A percentile compares a stretch with the other conserved stretches of the same genome.
These are phyloP conservation scores for Cytospora piceicola DNA, from an alignment of 2,329 filamentous ascomycete species.

Conservation along the genomic window DNA sequence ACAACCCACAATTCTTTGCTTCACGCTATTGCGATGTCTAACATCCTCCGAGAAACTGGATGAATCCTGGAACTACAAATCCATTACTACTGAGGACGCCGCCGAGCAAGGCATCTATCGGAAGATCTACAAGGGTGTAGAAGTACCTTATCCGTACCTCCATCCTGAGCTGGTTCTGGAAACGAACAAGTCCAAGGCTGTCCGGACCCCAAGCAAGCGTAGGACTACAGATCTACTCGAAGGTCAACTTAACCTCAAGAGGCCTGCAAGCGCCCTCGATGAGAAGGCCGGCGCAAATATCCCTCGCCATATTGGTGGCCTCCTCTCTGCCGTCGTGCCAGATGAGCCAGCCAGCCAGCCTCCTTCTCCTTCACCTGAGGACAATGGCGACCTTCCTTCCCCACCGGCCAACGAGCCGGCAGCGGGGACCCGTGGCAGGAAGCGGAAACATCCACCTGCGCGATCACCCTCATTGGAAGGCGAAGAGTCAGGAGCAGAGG, in stretches of 20 bases:
- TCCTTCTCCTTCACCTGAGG: slow-evolving; percentile 34
- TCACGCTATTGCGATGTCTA: slow-evolving; percentile 34
- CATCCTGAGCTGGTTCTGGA: slow-evolving; percentile 44
- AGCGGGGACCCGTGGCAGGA: slow-evolving; percentile 24
- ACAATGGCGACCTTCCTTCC: slow-evolving; percentile 31
- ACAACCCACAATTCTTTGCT: slow-evolving; percentile 31
- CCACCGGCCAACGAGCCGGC: slow-evolving; percentile 27
- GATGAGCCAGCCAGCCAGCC: slow-evolving; percentile 35
- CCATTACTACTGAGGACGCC: slow-evolving; percentile 49
- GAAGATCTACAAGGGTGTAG: slow-evolving; percentile 45
- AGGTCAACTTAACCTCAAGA: slow-evolving; percentile 55
- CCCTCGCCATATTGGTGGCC: slow-evolving; percentile 47
- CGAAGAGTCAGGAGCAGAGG: slow-evolving; percentile 27
- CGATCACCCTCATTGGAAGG: slow-evolving; percentile 13
- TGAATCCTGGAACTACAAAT: slow-evolving; percentile 50
- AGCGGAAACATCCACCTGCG: slow-evolving; percentile 21
- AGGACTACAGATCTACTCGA: slow-evolving; percentile 56
- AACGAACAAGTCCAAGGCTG: slow-evolving; percentile 41
- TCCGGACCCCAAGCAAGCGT: slow-evolving; percentile 48
- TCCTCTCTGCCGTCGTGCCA: slow-evolving; percentile 41
- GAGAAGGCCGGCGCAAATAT: slow-evolving; percentile 39
- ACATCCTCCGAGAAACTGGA: slow-evolving; percentile 38
- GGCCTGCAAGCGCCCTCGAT: slow-evolving; percentile 39
- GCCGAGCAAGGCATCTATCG: slow-evolving; percentile 49
- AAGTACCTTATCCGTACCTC: slow-evolving; percentile 48